Conservation (phyloP, 2,329 filamentous ascomycete genomes). For the Aspergillus ochraceoroseus region DNA sequence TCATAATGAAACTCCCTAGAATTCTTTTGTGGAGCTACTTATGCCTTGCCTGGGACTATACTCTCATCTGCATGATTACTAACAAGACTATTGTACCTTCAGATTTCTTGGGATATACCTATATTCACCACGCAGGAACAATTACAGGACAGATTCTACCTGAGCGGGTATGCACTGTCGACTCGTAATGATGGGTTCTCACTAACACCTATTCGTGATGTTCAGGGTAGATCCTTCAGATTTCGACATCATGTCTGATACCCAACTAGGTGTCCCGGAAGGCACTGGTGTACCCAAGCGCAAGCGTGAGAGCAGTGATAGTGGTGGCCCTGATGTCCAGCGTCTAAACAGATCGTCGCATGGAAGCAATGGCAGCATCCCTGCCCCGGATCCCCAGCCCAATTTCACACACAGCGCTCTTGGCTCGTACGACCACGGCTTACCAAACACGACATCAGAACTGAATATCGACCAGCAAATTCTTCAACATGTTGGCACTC, state of each 20-base stretch:
- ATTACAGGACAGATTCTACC: neutral
- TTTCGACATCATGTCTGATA: slow-evolving; percentile 36
- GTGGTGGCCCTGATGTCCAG: slow-evolving; percentile 38
- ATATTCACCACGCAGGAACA: neutral
- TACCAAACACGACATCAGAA: slow-evolving; percentile 35
- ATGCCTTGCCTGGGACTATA: neutral
- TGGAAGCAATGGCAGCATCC: slow-evolving; percentile 39
- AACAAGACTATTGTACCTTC: slow-evolving; percentile 2
- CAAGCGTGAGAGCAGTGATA: slow-evolving; percentile 41
- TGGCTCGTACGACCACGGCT: slow-evolving; percentile 38
- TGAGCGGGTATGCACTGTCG: slow-evolving; percentile 3
- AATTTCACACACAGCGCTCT: slow-evolving; percentile 35
- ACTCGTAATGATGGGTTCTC: neutral
- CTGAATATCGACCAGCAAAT: slow-evolving; percentile 46
- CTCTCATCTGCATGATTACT: slow-evolving; percentile 3
- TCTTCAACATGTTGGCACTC: slow-evolving; percentile 48
- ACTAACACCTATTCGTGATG: slow-evolving; percentile 2
- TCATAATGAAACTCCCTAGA: neutral
- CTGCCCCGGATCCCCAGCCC: slow-evolving; percentile 30
- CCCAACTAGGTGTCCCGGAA: slow-evolving; percentile 36
- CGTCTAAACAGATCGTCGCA: slow-evolving; percentile 41
- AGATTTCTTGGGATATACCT: slow-evolving; percentile 1
- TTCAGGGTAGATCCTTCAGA: slow-evolving; percentile 6
- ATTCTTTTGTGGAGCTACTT: neutral
- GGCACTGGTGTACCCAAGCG: slow-evolving; percentile 35